phyloP scores from a whole-genome alignment of 768 basidiomycete genomes.

The Crassisporium funariophilum region DNA sequence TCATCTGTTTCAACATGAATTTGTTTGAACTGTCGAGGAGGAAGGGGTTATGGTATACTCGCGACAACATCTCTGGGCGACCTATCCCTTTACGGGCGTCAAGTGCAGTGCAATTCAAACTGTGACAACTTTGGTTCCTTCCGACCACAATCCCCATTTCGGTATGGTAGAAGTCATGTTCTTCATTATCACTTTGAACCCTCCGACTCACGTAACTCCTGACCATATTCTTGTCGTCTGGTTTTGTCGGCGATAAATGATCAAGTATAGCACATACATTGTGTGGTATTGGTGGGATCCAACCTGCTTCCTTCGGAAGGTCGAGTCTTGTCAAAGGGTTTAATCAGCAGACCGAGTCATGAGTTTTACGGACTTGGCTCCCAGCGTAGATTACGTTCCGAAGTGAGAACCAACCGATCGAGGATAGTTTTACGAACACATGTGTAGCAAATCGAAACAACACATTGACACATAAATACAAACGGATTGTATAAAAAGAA shows the following conservation, averaged over 20 bases:
- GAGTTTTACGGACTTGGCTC: slow-evolving; percentile 12
- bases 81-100: slow-evolving; percentile 2
- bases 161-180: slow-evolving; percentile 6
- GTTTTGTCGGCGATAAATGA: no score
- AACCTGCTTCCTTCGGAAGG: no score
- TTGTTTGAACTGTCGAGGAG: background rate
- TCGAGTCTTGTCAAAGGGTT: no score
- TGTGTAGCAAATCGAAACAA: slow-evolving; percentile 13
- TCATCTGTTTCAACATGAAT: no score
- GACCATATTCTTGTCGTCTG: no score
- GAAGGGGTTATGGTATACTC: background rate
- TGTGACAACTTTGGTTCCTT: slow-evolving; percentile 11
- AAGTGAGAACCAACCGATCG: no score
- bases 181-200: no score
- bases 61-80: background rate
- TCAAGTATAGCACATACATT: no score
- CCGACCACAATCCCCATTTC: slow-evolving; percentile 9
- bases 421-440: slow-evolving; percentile 14
- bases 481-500: slow-evolving; percentile 7
- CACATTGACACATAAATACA: slow-evolving; percentile 19
- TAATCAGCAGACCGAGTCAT: slow-evolving; percentile 20
- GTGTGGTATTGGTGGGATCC: no score
- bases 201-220: no score
- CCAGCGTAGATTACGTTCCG: no score
- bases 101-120: background rate